phyloP scores from a whole-genome alignment of 2,329 filamentous ascomycete genomes.

The Huntiella abstrusa region DNA sequence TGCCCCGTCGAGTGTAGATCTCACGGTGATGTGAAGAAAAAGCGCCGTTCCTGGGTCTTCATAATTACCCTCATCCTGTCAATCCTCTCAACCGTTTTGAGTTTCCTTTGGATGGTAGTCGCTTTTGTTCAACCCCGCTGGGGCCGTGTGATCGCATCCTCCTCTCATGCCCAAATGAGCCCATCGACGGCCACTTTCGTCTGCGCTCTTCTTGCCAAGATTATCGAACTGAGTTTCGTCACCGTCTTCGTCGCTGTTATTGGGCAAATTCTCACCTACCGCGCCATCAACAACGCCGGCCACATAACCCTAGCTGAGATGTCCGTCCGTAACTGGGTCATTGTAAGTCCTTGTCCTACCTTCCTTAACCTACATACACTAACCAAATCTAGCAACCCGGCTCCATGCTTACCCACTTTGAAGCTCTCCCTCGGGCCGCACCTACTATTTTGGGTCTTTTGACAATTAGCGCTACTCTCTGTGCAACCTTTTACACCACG shows the following conservation, averaged over 20 bases:
- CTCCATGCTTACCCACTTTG: conserved; percentile 49
- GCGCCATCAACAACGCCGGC: conserved; percentile 37
- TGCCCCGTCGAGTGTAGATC: no score
- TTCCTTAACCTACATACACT: background rate
- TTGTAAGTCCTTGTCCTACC: conserved; percentile 18
- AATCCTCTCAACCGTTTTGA: conserved; percentile 44
- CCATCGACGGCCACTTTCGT: conserved; percentile 48
- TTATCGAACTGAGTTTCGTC: conserved; percentile 60
- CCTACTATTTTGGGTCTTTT: conserved; percentile 44
- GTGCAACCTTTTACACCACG: conserved; percentile 56
- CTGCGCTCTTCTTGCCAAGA: conserved; percentile 53
- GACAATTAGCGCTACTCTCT: conserved; percentile 43
- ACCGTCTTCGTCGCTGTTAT: conserved; percentile 58
- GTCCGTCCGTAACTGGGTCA: conserved; percentile 58
- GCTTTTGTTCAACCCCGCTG: conserved; percentile 45
- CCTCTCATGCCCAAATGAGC: conserved; percentile 28
- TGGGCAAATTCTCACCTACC: conserved; percentile 54
- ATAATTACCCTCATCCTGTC: conserved; percentile 29
- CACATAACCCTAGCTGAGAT: conserved; percentile 61
- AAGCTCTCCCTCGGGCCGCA: conserved; percentile 44
- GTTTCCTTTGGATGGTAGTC: conserved; percentile 45
- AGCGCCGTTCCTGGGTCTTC: conserved; percentile 29
- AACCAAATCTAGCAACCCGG: conserved; percentile 36
- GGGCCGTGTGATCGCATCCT: conserved; percentile 32
- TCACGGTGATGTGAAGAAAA: background rate